phyloP scores from a whole-genome alignment of 306 rosid species.

The Alnus rubra region DNA sequence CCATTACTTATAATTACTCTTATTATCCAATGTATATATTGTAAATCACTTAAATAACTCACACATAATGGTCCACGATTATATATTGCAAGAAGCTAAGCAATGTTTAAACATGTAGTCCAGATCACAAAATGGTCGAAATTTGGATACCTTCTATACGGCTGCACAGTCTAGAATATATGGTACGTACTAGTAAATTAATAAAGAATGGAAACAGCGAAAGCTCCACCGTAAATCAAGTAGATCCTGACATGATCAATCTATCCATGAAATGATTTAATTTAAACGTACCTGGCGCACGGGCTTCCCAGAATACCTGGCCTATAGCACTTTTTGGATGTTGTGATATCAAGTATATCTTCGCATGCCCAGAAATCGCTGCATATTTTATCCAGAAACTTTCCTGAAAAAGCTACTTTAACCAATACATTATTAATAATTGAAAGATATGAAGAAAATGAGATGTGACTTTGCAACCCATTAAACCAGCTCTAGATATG shows the following conservation, averaged over 20 bases:
- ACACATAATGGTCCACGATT: background rate
- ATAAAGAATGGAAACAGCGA: background rate
- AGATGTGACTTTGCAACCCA: too few species aligned
- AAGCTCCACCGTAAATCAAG: background rate
- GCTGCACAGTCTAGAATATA: background rate
- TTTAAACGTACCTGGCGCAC: conserved; percentile 2
- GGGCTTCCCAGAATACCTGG: conserved; percentile 16
- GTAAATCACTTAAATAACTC: too few species aligned
- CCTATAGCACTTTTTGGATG: background rate
- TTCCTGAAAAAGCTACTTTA: background rate
- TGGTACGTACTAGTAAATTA: background rate
- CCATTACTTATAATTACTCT: too few species aligned
- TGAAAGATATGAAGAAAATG: too few species aligned
- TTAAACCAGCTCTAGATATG: too few species aligned
- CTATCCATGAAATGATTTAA: conserved; percentile 6
- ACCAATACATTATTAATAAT: too few species aligned
- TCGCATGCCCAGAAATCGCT: conserved; percentile 23
- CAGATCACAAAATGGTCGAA: background rate
- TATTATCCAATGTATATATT: too few species aligned
- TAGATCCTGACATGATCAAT: background rate
- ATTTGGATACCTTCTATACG: background rate
- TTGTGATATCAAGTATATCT: conserved; percentile 1
- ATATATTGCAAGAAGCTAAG: background rate
- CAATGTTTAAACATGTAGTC: background rate
- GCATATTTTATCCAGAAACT: background rate